Evolutionary conservation across 225 moss, liverwort and hornwort genomes (phyloP), one percentile per base, ranked within the genome.

Genomic region (Sphagnum contortum): DNA sequence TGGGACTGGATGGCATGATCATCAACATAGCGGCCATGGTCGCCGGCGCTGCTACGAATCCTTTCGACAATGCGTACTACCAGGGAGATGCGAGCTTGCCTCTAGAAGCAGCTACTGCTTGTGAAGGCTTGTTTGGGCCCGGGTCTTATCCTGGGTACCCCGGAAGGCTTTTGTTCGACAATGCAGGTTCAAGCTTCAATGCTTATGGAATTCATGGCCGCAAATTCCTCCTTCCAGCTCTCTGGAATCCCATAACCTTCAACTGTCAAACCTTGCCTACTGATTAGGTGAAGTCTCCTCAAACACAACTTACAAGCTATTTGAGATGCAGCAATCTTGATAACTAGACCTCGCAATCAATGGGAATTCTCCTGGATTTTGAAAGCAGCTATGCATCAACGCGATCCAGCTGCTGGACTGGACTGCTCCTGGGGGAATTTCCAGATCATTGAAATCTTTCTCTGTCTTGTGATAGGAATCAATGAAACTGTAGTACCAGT

Each of bases 1-100:
- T 94, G 2, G 94, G 91, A 5, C 72, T 81, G 0, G 91, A 94
- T 13, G 94, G 91, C 0, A 94, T 94, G 91, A 64, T 94, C 14
- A 89, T 94, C 52, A 94, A 88, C 65, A 74, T 94, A 7, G 94
- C 83, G 0, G 66, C 62, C 67, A 81, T 91, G 67, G 55, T 94
- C 14, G 87, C 94, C 0, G 91, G 94, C 4, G 69, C 81, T 3
- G 80, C 82, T 0, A 94, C 94, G 2, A 87, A 94, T 45, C 94
- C 94, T 4, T 94, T 79, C 65, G 75, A 80, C 62, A 94, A 64
- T 44, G 94, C 84, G 0, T 94, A 66, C 70, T 94, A 79, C 13
- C 88, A 91, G 60, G 94, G 91, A 2, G 83, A 89, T 48, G 79
- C 67, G 0, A 48, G 71, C 5, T 77, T 77, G 0, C 81, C 87